Conservation (phyloP, 768 basidiomycete genomes). For the Astraeus odoratus region DNA sequence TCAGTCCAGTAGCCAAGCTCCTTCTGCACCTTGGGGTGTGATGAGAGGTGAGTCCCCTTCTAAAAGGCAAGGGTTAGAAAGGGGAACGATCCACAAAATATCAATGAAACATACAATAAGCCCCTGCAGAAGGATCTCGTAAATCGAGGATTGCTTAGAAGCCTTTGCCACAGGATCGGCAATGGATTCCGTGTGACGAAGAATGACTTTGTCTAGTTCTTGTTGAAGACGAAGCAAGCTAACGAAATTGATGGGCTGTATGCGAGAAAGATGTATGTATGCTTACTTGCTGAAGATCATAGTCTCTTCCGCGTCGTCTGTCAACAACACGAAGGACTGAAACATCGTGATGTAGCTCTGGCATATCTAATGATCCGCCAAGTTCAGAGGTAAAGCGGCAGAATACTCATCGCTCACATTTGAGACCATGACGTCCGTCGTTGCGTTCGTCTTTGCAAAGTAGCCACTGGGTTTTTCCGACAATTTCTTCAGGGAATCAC, state of each 20-base stretch:
- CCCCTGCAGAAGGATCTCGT: slow-evolving; percentile 68
- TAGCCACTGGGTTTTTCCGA: slow-evolving; percentile 66
- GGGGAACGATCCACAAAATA: neutral
- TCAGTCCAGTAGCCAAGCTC: slow-evolving; percentile 86
- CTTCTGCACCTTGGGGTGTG: slow-evolving; percentile 79
- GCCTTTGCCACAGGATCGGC: slow-evolving; percentile 54
- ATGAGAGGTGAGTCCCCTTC: slow-evolving; percentile 62
- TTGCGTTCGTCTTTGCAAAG: slow-evolving; percentile 51
- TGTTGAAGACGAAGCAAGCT: slow-evolving; percentile 83
- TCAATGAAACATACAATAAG: slow-evolving; percentile 52
- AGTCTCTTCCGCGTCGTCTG: slow-evolving; percentile 80
- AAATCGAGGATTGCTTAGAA: slow-evolving; percentile 65
- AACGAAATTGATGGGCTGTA: slow-evolving; percentile 1
- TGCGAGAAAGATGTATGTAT: neutral
- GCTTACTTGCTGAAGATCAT: slow-evolving; percentile 94
- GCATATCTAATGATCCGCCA: slow-evolving; percentile 44
- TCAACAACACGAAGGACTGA: slow-evolving; percentile 74
- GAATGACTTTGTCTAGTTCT: slow-evolving; percentile 73
- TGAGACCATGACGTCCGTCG: slow-evolving; percentile 64
- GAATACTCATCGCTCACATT: slow-evolving; percentile 36
- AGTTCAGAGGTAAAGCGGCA: neutral
- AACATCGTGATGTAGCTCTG: slow-evolving; percentile 76
- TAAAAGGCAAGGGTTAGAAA: slow-evolving; percentile 18
- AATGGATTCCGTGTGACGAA: slow-evolving; percentile 63
- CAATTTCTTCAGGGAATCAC: slow-evolving; percentile 75